These are phyloP conservation scores for Lentinula sp. DNA, from an alignment of 768 basidiomycete species.

Conservation along the genomic window DNA sequence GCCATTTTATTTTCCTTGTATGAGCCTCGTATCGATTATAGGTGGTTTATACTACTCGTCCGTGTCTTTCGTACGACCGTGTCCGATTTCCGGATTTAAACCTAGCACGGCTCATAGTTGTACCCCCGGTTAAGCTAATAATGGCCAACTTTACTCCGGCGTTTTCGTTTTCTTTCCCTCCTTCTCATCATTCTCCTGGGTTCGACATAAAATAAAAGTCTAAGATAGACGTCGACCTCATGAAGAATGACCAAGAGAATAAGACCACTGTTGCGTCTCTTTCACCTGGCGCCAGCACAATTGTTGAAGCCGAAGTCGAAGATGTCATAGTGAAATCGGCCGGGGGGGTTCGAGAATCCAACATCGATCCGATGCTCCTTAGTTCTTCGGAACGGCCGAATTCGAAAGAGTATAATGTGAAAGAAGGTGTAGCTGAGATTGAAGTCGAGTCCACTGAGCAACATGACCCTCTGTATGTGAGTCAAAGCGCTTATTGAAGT, in stretches of 20 bases:
- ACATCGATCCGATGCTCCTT: constrained; percentile 29
- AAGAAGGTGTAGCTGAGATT: constrained; percentile 18
- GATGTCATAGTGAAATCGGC: constrained; percentile 22
- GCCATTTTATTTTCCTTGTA: no score
- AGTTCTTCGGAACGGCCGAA: constrained; percentile 22
- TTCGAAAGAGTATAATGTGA: constrained; percentile 26
- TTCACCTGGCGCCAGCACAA: background rate
- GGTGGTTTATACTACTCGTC: no score
- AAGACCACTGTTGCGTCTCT: background rate
- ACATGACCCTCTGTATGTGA: constrained; percentile 15
- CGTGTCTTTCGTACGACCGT: no score
- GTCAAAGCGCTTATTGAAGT: background rate
- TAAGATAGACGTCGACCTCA: background rate
- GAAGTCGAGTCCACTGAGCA: background rate
- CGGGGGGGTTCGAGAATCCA: constrained; percentile 24
- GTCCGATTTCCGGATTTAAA: background rate
- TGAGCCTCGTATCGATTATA: no score
- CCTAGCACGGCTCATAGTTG: background rate
- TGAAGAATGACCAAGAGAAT: background rate
- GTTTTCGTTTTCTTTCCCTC: background rate
- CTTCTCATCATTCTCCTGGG: background rate
- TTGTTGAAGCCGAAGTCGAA: background rate
- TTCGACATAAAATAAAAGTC: background rate
- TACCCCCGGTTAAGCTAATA: background rate
- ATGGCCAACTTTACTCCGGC: background rate